These are phyloP conservation scores for Magnaporthiopsis incrustans DNA, from an alignment of 2,329 filamentous ascomycete genomes.

Conservation along the genomic window DNA sequence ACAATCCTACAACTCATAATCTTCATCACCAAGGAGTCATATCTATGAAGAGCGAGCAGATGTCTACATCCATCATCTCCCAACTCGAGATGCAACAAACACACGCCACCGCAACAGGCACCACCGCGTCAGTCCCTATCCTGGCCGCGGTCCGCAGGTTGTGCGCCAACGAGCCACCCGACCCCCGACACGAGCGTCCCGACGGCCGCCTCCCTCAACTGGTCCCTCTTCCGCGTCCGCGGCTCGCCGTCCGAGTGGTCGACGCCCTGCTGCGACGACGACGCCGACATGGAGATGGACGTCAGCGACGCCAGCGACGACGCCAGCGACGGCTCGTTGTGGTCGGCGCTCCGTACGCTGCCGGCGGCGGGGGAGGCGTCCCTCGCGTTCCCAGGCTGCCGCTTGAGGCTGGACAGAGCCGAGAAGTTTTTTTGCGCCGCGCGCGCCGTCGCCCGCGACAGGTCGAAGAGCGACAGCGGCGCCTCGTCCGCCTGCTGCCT, in stretches of 20 bases:
- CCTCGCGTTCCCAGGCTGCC: constrained; percentile 1
- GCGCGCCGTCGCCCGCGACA: constrained; percentile 52
- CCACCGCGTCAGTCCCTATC: constrained; percentile 6
- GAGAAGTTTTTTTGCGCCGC: constrained; percentile 51
- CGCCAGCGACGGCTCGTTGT: constrained; percentile 4
- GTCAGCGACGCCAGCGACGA: constrained; percentile 1
- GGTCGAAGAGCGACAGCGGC: constrained; percentile 57
- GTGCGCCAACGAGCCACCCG: constrained; percentile 59
- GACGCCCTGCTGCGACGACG: constrained; percentile 4
- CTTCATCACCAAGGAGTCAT: too few relatives aligned
- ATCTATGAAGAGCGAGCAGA: too few relatives aligned
- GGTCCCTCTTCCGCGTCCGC: constrained; percentile 61
- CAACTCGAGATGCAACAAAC: not conserved
- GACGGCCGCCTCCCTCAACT: constrained; percentile 57
- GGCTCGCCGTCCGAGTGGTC: constrained; percentile 10
- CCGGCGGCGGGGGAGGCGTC: not conserved
- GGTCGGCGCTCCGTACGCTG: constrained; percentile 7
- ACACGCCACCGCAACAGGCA: not conserved
- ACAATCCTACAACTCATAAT: too few relatives aligned
- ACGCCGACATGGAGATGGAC: not conserved
- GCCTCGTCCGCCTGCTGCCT: constrained; percentile 39
- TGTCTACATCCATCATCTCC: not conserved
- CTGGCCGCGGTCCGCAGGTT: constrained; percentile 24
- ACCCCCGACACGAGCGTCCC: constrained; percentile 60
- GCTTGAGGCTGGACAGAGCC: constrained; percentile 43